Conservation (phyloP, 805 yeast species). For the Metschnikowia dekortorum region DNA sequence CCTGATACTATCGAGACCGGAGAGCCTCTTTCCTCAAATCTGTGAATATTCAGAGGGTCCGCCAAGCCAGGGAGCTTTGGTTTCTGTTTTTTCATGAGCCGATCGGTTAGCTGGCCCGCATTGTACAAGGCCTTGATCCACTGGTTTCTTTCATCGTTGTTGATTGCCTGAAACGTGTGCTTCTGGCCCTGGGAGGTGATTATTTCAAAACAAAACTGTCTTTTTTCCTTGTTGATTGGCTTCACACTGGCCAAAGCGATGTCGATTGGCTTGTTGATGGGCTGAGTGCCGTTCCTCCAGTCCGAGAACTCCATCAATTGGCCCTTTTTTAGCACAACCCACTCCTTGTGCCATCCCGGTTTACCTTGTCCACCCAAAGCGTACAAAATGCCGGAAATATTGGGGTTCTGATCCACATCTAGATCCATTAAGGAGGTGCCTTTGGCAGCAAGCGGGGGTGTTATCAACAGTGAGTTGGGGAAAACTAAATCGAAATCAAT, state of each 20-base stretch:
- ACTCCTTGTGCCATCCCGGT: constrained; percentile 82
- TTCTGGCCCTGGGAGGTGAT: constrained; percentile 62
- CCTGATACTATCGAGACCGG: constrained; percentile 32
- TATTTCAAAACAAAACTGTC: constrained; percentile 67
- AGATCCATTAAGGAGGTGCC: constrained; percentile 2
- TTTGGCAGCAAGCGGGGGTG: constrained; percentile 6
- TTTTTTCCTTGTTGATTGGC: constrained; percentile 41
- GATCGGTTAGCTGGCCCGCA: constrained; percentile 46
- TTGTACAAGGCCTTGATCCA: constrained; percentile 66
- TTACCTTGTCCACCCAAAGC: constrained; percentile 57
- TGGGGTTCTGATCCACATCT: constrained; percentile 26
- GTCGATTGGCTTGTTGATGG: constrained; percentile 65
- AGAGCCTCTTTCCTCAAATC: constrained; percentile 19
- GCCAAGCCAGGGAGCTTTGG: constrained; percentile 12
- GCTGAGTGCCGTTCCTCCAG: constrained; percentile 67
- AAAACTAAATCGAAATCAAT: constrained; percentile 30
- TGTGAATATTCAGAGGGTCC: constrained; percentile 14
- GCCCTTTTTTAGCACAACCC: constrained; percentile 75
- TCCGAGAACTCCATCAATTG: constrained; percentile 66
- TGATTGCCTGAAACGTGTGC: constrained; percentile 70
- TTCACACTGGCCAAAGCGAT: constrained; percentile 63
- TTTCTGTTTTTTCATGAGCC: constrained; percentile 6
- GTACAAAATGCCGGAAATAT: constrained; percentile 49
- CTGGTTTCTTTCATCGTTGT: constrained; percentile 57
- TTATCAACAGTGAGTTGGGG: constrained; percentile 9